Evolutionary conservation across 2,329 filamentous ascomycete species (phyloP).

Genomic region (Esteya vermicola): DNA sequence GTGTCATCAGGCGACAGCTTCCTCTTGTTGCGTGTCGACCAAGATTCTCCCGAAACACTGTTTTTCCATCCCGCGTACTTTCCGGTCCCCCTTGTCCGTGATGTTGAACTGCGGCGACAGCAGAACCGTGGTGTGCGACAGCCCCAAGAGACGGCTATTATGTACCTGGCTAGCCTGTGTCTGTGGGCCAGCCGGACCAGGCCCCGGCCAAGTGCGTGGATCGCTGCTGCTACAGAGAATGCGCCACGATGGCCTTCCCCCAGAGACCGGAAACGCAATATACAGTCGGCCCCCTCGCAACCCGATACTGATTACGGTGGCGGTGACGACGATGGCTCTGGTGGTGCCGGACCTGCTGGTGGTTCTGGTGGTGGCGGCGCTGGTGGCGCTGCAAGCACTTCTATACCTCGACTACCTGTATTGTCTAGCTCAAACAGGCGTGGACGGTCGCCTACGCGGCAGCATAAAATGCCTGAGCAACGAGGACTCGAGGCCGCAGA

Average conservation of each 20-base stretch:
- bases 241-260: neutral
- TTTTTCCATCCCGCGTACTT: slow-evolving; percentile 2
- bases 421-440: neutral
- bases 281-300: neutral
- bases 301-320: neutral
- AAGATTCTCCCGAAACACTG: slow-evolving; percentile 2
- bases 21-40: slow-evolving; percentile 1
- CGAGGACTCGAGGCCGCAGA: neutral
- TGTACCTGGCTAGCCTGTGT: slow-evolving; percentile 2
- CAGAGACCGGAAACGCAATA: neutral
- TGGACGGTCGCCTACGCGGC: neutral
- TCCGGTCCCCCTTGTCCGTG: neutral
- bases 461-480: too few species aligned
- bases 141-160: slow-evolving; percentile 2
- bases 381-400: neutral
- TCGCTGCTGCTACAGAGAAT: neutral
- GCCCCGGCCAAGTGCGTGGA: neutral
- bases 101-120: neutral
- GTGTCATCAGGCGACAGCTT: slow-evolving; percentile 6
- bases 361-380: neutral
- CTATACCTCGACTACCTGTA: neutral
- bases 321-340: neutral
- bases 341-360: neutral
- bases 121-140: neutral
- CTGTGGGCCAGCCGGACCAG: neutral